Evolutionary conservation across 208 protist species (phyloP).

Genomic region (Leishmania tarentolae): DNA sequence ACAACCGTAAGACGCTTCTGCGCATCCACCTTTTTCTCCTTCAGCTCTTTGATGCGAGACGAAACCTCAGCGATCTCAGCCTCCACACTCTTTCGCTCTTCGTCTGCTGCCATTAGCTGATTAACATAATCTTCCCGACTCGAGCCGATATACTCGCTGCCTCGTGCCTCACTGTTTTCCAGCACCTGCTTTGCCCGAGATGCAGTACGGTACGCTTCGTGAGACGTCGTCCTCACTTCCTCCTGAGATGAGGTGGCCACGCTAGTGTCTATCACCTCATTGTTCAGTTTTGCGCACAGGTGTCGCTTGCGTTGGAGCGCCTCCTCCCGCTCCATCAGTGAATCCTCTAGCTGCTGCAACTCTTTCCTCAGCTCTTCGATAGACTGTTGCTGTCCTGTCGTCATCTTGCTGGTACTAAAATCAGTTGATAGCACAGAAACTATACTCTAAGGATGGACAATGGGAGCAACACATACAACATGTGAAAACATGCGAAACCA

Average conservation of each 20-base stretch:
- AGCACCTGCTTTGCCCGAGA: constrained; percentile 44
- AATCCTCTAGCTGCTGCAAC: constrained; percentile 48
- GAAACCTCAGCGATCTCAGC: constrained; percentile 44
- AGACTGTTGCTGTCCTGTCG: constrained; percentile 15
- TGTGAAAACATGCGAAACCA: background rate
- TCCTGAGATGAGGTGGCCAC: constrained; percentile 11
- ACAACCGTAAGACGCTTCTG: constrained; percentile 67
- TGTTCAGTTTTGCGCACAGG: constrained; percentile 20
- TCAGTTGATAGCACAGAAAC: background rate
- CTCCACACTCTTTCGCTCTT: constrained; percentile 45
- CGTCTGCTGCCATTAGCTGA: constrained; percentile 60
- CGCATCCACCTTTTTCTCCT: constrained; percentile 41
- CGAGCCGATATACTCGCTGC: constrained; percentile 17
- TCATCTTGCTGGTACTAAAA: background rate
- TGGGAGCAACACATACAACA: background rate
- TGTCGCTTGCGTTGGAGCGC: constrained; percentile 16
- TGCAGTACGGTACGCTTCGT: constrained; percentile 22
- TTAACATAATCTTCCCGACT: constrained; percentile 60
- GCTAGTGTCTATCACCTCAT: constrained; percentile 12
- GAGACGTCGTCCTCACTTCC: constrained; percentile 1
- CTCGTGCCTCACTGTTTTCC: constrained; percentile 31
- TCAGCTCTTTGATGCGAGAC: constrained; percentile 46
- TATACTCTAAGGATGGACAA: background rate
- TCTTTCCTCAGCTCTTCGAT: constrained; percentile 44
- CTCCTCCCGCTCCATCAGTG: constrained; percentile 32